Evolutionary conservation across 352 stramenopile genomes (phyloP).

Genomic region (Peronospora farinosa): DNA sequence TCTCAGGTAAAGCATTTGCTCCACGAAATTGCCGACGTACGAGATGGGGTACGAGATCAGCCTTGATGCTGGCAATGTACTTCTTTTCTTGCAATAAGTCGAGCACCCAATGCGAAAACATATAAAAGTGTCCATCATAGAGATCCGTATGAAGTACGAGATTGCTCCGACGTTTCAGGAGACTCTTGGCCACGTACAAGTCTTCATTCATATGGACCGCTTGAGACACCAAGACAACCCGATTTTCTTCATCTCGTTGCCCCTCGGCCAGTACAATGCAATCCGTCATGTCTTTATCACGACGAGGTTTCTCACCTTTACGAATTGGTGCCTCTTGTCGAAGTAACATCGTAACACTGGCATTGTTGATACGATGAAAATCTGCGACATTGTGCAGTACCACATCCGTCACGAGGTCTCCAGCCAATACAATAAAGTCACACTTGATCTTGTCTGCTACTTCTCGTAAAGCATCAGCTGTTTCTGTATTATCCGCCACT

Average conservation of each 20-base stretch:
- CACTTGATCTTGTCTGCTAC: slow-evolving; percentile 73
- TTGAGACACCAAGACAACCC: slow-evolving; percentile 63
- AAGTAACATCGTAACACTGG: slow-evolving; percentile 78
- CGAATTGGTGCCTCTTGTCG: slow-evolving; percentile 36
- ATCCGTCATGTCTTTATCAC: slow-evolving; percentile 79
- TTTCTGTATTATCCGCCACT: slow-evolving; percentile 68
- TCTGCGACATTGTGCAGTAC: slow-evolving; percentile 78
- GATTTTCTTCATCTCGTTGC: slow-evolving; percentile 42
- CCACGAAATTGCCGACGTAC: slow-evolving; percentile 76
- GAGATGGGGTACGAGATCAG: slow-evolving; percentile 70
- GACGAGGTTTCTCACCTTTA: slow-evolving; percentile 64
- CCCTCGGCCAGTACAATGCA: slow-evolving; percentile 62
- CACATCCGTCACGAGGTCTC: slow-evolving; percentile 72
- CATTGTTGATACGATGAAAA: slow-evolving; percentile 78
- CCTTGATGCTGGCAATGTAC: slow-evolving; percentile 81
- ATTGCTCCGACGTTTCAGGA: slow-evolving; percentile 65
- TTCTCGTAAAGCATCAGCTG: slow-evolving; percentile 59
- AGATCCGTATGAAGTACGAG: slow-evolving; percentile 75
- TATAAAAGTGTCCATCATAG: slow-evolving; percentile 81
- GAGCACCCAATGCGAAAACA: slow-evolving; percentile 81
- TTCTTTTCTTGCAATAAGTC: slow-evolving; percentile 76
- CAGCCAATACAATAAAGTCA: slow-evolving; percentile 78
- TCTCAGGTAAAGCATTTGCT: slow-evolving; percentile 42
- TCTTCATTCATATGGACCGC: slow-evolving; percentile 80
- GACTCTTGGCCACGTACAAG: slow-evolving; percentile 67